These are phyloP conservation scores for Astathelohania contejeani DNA, from an alignment of 371 early-diverging fungal genomes.

Conservation along the genomic window DNA sequence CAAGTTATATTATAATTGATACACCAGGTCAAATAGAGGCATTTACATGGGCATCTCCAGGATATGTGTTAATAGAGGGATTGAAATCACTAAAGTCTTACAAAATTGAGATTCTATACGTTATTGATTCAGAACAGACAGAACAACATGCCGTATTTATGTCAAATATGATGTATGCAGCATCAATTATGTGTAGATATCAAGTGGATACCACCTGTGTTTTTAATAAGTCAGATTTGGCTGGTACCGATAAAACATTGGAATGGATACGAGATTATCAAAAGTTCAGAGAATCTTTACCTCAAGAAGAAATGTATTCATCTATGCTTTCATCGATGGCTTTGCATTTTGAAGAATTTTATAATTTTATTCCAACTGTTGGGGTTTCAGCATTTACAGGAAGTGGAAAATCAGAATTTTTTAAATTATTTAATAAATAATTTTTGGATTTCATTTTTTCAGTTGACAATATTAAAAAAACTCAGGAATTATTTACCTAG, in stretches of 20 bases:
- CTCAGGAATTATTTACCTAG: too few species aligned
- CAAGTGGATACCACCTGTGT: constrained; percentile 75
- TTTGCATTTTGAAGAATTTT: constrained; percentile 91
- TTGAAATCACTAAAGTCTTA: constrained; percentile 62
- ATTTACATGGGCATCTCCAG: constrained; percentile 97
- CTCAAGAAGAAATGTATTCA: constrained; percentile 55
- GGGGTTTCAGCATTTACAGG: constrained; percentile 83
- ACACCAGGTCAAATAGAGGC: constrained; percentile 99
- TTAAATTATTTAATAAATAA: constrained; percentile 53
- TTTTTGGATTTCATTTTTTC: too few species aligned
- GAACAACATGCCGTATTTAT: constrained; percentile 85
- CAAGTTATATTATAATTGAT: constrained; percentile 72
- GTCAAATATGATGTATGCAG: constrained; percentile 97
- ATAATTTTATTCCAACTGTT: constrained; percentile 59
- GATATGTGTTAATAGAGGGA: constrained; percentile 81
- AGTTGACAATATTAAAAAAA: too few species aligned
- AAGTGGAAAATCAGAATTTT: constrained; percentile 72
- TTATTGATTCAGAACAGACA: constrained; percentile 84
- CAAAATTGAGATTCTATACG: constrained; percentile 76
- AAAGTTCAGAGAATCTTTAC: constrained; percentile 67
- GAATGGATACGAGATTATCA: constrained; percentile 93
- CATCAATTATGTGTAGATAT: constrained; percentile 55
- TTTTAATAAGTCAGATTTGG: constrained; percentile 90
- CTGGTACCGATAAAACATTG: constrained; percentile 64
- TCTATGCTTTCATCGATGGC: constrained; percentile 78